These are phyloP conservation scores for Aureobasidium sp. DNA, from an alignment of 2,329 filamentous ascomycete genomes.

Conservation along the genomic window DNA sequence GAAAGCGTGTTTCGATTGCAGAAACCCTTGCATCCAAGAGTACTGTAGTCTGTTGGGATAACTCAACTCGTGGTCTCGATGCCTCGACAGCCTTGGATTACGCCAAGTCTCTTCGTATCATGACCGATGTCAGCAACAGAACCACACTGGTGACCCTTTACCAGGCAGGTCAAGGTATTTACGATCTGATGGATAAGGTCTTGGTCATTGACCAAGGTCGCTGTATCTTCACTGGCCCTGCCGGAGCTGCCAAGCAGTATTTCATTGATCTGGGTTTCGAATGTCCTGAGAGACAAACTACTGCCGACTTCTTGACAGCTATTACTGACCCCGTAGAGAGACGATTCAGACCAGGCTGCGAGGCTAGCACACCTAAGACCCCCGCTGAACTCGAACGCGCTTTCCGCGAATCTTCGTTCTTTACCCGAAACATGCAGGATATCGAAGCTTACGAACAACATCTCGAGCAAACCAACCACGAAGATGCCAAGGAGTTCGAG, in stretches of 20 bases:
- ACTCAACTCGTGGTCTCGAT: slow-evolving; percentile 72
- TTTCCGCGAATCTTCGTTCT: slow-evolving; percentile 57
- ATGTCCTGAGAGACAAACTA: slow-evolving; percentile 57
- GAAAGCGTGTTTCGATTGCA: slow-evolving; percentile 72
- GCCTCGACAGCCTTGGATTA: slow-evolving; percentile 74
- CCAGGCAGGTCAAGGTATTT: slow-evolving; percentile 63
- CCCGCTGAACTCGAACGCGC: slow-evolving; percentile 60
- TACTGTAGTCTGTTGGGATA: slow-evolving; percentile 71
- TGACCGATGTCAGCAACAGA: slow-evolving; percentile 68
- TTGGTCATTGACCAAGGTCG: slow-evolving; percentile 67
- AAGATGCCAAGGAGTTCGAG: slow-evolving; percentile 59
- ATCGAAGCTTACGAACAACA: slow-evolving; percentile 54
- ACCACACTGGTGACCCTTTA: slow-evolving; percentile 66
- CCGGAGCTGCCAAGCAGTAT: slow-evolving; percentile 55
- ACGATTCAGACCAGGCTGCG: slow-evolving; percentile 57
- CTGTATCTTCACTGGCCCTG: slow-evolving; percentile 59
- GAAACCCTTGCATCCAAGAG: slow-evolving; percentile 69
- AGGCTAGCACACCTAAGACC: slow-evolving; percentile 61
- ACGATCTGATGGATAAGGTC: slow-evolving; percentile 72
- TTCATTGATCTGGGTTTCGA: slow-evolving; percentile 60
- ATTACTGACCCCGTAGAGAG: slow-evolving; percentile 68
- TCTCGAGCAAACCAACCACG: slow-evolving; percentile 49
- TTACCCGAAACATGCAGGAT: slow-evolving; percentile 54
- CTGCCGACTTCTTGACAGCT: slow-evolving; percentile 70
- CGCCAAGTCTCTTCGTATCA: slow-evolving; percentile 66